These are phyloP conservation scores for Marchantia paleacea DNA, from an alignment of 225 moss, liverwort and hornwort genomes.

Conservation along the genomic window DNA sequence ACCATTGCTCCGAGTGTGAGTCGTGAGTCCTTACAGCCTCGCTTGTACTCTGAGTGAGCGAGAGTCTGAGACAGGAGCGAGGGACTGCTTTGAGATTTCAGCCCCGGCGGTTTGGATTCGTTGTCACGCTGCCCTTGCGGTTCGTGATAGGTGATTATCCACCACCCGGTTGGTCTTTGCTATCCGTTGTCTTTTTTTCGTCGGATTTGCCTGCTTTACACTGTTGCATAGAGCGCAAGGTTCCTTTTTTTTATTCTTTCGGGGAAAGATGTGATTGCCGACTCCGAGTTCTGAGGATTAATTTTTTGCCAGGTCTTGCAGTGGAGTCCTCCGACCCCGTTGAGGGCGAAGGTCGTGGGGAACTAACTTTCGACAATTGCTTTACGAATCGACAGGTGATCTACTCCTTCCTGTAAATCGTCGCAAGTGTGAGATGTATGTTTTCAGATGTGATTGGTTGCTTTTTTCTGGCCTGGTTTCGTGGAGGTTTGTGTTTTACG, in stretches of 20 bases:
- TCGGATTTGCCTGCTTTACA: neutral
- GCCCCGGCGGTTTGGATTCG: constrained; percentile 6
- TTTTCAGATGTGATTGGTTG: neutral
- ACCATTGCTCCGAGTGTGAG: constrained; percentile 10
- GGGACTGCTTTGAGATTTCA: neutral
- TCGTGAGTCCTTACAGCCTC: constrained; percentile 1
- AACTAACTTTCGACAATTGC: neutral
- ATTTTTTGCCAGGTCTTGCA: neutral
- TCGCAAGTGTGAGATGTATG: neutral
- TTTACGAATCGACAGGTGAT: neutral
- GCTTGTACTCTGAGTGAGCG: neutral
- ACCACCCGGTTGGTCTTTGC: neutral
- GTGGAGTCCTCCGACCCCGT: neutral
- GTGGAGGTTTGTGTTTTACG: neutral
- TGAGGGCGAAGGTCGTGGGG: neutral
- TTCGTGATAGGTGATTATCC: neutral
- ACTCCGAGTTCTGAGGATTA: neutral
- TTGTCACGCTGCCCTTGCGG: neutral
- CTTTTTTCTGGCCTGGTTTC: neutral
- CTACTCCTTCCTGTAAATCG: no score
- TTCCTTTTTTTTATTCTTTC: neutral
- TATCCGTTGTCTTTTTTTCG: neutral
- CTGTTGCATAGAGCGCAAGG: neutral
- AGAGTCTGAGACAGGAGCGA: neutral
- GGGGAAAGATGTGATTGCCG: no score